Conservation (phyloP, 1,139 yeast genomes). For the Petasospora fabianii region DNA sequence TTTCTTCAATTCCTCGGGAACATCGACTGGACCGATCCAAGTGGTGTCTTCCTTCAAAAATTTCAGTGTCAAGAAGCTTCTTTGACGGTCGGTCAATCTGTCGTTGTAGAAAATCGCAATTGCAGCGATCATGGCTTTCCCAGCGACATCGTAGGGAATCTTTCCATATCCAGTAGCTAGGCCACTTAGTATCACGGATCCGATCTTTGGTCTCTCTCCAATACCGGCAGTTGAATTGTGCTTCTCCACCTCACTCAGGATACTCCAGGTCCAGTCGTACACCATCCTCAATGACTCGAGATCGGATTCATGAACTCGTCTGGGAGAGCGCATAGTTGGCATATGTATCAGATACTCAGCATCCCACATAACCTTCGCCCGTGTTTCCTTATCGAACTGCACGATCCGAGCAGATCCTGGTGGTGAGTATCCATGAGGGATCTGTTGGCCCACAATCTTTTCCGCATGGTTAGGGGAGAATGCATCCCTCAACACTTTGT, state of each 20-base stretch:
- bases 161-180: constrained; percentile 15
- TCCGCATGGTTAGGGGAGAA: constrained; percentile 4
- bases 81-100: constrained; percentile 4
- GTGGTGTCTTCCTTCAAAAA: constrained; percentile 9
- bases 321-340: constrained; percentile 16
- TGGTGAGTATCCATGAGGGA: constrained; percentile 8
- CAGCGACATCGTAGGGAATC: constrained; percentile 8
- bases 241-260: constrained; percentile 6
- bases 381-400: constrained; percentile 3
- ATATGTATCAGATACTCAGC: constrained; percentile 11
- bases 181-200: constrained; percentile 10
- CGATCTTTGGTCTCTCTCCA: constrained; percentile 1
- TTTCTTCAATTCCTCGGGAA: not conserved
- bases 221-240: not conserved
- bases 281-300: constrained; percentile 9
- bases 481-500: constrained; percentile 6
- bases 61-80: constrained; percentile 5
- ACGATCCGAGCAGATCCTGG: constrained; percentile 6
- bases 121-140: constrained; percentile 13
- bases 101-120: constrained; percentile 7
- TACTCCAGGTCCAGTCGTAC: constrained; percentile 16
- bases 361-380: constrained; percentile 7
- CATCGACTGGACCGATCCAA: not conserved
- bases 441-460: constrained; percentile 2
- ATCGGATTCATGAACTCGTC: constrained; percentile 3